Conservation (phyloP, 345 rosid species). For the Salix arbutifolia region DNA sequence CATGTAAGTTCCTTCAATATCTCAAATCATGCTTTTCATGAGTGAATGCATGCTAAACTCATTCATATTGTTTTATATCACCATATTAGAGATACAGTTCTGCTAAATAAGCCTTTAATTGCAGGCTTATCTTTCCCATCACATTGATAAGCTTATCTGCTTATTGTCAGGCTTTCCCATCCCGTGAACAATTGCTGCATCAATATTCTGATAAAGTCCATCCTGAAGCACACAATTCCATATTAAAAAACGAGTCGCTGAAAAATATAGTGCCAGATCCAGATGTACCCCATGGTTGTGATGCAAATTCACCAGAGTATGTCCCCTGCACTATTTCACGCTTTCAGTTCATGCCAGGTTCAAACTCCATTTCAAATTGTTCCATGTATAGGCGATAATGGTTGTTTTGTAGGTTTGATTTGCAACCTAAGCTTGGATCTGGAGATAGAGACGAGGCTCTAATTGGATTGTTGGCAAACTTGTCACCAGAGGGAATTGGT, state of each 20-base stretch:
- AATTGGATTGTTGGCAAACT: constrained; percentile 45
- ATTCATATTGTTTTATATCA: constrained; percentile 5
- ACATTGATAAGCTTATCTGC: constrained; percentile 14
- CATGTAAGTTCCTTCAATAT: constrained; percentile 54
- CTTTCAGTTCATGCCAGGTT: constrained; percentile 1
- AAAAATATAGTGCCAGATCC: constrained; percentile 74
- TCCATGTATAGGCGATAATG: constrained; percentile 15
- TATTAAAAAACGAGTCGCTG: constrained; percentile 37
- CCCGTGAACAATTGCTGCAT: constrained; percentile 63
- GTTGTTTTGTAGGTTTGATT: constrained; percentile 58
- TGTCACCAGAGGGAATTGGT: constrained; percentile 49
- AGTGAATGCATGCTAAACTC: constrained; percentile 9
- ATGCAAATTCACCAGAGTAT: constrained; percentile 73
- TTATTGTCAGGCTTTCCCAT: constrained; percentile 57
- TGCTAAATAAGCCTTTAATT: neutral
- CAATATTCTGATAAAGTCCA: constrained; percentile 49
- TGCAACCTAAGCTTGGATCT: constrained; percentile 74
- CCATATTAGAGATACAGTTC: neutral
- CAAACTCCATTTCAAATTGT: constrained; percentile 12
- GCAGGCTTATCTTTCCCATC: neutral
- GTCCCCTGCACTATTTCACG: constrained; percentile 19
- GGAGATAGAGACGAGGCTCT: constrained; percentile 80
- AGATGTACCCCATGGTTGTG: constrained; percentile 70
- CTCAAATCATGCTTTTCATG: neutral
- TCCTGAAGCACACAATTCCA: constrained; percentile 42